Conservation (phyloP, 2,329 filamentous ascomycete species). For the Claviceps citrina region DNA sequence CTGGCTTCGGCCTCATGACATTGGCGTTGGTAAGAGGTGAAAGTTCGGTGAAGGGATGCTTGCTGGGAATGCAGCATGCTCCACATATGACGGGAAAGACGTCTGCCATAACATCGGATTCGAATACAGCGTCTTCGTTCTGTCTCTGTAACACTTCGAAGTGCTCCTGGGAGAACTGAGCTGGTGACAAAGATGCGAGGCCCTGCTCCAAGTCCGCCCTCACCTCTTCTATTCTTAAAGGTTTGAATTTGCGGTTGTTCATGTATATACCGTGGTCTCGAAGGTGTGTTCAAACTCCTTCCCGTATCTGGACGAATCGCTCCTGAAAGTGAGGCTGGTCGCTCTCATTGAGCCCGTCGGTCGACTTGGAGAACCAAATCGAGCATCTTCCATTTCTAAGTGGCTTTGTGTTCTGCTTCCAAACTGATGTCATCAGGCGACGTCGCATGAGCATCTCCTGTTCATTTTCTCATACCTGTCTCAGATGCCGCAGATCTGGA, state of each 20-base stretch:
- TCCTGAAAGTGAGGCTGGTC: background rate
- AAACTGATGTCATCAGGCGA: background rate
- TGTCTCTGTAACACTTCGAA: background rate
- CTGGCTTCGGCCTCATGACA: conserved; percentile 12
- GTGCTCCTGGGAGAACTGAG: background rate
- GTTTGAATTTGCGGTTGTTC: conserved; percentile 11
- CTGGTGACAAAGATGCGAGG: background rate
- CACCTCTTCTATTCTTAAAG: conserved; percentile 7
- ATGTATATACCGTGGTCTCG: background rate
- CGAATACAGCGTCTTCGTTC: background rate
- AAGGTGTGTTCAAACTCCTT: conserved; percentile 3
- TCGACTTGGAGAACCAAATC: background rate
- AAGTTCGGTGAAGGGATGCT: conserved; percentile 13
- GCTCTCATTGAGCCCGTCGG: background rate
- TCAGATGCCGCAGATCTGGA: background rate
- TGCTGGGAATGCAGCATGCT: conserved; percentile 10
- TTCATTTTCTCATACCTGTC: conserved; percentile 16
- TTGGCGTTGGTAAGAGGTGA: conserved; percentile 19
- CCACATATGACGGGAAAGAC: conserved; percentile 8
- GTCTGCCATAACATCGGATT: background rate
- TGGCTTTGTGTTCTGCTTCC: background rate
- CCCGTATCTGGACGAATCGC: background rate
- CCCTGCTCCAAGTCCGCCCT: background rate
- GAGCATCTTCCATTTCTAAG: background rate
- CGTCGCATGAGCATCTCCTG: conserved; percentile 6